Base-by-base conservation (phyloP, 352 stramenopile species). In the Pythium rishiriense region DNA sequence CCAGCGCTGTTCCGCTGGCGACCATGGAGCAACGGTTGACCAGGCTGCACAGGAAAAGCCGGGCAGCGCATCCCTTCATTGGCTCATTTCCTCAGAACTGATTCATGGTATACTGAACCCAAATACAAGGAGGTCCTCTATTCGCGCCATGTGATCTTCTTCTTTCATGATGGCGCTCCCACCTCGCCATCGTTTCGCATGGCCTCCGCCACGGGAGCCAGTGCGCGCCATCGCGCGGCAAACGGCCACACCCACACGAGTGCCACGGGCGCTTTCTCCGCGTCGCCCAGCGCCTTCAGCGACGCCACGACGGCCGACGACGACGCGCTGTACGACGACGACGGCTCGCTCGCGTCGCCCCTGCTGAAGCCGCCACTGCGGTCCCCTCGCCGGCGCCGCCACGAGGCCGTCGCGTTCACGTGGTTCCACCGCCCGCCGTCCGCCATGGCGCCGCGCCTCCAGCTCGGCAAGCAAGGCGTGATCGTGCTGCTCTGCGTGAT, bases 401-500 rank as follows among this genome's bases (percentile, higher is more conserved):
- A 67, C 51, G 60, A 61, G 12, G 50, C 33, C 19, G 52, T 62
- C 31, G 42, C 5, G 3, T 70, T 70, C 45, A 65, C 55, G 42
- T 70, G 64, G 46, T 62, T 70, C 57, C 52, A 64, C 46, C 45
- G 51, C n/a, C 35, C 19, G 2, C 45, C 11, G 28, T 41, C 37
- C 53, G 26, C 39, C 45, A 65, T 59, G 37, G 50, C 31, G 54
- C 58, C 58, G 46, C 41, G 28, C 10, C 42, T 35, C n/a, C n/a
- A n/a, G 31, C 51, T 74, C 19, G 60, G 61, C 19, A 67, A 74
- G 39, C 55, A 64, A 39, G 61, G 61, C 68, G 77, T 90, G 58
- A 94, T 97, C 66, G 68, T 95, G 42, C 69, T 97, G 64, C 78
- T 97, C 21, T 95, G 84, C 59, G 72, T 79, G 37, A 95, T 96